These are phyloP conservation scores for Syzygium aromaticum DNA, from an alignment of 345 rosid genomes.

Conservation along the genomic window DNA sequence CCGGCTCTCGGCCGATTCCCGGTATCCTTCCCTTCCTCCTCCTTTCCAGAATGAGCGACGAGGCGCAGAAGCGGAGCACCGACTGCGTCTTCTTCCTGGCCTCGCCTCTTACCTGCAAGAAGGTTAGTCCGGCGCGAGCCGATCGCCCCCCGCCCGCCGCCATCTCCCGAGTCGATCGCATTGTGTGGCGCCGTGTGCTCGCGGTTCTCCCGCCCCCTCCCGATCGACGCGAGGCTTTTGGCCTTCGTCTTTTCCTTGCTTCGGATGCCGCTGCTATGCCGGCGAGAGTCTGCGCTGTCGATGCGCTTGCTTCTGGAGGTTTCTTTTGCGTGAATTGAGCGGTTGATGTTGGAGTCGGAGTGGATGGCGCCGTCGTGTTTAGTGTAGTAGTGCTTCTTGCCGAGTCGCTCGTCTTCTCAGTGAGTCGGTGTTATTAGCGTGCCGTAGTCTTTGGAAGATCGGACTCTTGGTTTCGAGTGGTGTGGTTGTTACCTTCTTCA, in stretches of 20 bases:
- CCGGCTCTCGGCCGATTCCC: constrained; percentile 10
- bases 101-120: constrained; percentile 74
- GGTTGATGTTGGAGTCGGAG: neutral
- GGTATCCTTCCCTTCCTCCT: neutral
- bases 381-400: neutral
- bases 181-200: neutral
- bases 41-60: constrained; percentile 30
- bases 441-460: neutral
- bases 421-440: neutral
- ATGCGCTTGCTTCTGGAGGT: neutral
- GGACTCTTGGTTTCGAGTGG: neutral
- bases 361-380: neutral
- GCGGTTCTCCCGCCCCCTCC: neutral
- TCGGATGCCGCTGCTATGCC: neutral
- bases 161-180: neutral
- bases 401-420: neutral
- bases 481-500: neutral
- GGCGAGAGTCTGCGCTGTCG: neutral
- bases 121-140: constrained; percentile 14
- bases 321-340: neutral
- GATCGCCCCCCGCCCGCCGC: neutral
- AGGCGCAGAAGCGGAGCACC: constrained; percentile 37
- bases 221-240: neutral
- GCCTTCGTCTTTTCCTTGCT: neutral
- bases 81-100: constrained; percentile 65